Conservation (phyloP, 2,329 filamentous ascomycete genomes). For the Septoria petroselini region DNA sequence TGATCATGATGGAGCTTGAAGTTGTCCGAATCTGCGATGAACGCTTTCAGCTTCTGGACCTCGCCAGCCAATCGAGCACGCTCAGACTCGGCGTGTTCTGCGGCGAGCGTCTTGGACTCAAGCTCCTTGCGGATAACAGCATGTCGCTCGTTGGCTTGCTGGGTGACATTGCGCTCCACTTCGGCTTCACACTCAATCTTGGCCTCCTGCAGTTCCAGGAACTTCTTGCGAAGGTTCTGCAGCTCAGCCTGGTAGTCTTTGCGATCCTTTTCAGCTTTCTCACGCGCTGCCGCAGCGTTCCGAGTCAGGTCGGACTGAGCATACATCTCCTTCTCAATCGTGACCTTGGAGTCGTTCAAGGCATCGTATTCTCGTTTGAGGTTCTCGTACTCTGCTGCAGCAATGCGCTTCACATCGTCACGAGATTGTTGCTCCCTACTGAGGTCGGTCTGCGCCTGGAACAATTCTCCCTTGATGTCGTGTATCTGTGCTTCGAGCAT, state of each 20-base stretch:
- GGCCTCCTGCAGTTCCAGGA: slow-evolving; percentile 79
- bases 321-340: slow-evolving; percentile 96
- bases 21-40: slow-evolving; percentile 83
- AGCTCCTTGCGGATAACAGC: slow-evolving; percentile 74
- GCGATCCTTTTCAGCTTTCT: slow-evolving; percentile 77
- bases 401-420: slow-evolving; percentile 86
- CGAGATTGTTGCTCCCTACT: slow-evolving; percentile 89
- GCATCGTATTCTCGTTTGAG: slow-evolving; percentile 81
- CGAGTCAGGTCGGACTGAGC: slow-evolving; percentile 88
- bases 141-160: slow-evolving; percentile 76
- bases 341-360: slow-evolving; percentile 92
- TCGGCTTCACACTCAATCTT: slow-evolving; percentile 76
- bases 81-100: slow-evolving; percentile 77
- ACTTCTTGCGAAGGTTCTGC: slow-evolving; percentile 75
- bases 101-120: slow-evolving; percentile 70
- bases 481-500: slow-evolving; percentile 83
- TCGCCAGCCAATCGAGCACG: slow-evolving; percentile 71
- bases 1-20: slow-evolving; percentile 90
- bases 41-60: slow-evolving; percentile 79
- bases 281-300: slow-evolving; percentile 76
- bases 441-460: slow-evolving; percentile 79
- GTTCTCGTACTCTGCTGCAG: slow-evolving; percentile 80
- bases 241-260: slow-evolving; percentile 87
- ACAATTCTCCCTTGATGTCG: slow-evolving; percentile 81
- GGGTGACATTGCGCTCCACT: slow-evolving; percentile 75